Conservation (phyloP, 75 land plant species). For the Picea sitchensis region DNA sequence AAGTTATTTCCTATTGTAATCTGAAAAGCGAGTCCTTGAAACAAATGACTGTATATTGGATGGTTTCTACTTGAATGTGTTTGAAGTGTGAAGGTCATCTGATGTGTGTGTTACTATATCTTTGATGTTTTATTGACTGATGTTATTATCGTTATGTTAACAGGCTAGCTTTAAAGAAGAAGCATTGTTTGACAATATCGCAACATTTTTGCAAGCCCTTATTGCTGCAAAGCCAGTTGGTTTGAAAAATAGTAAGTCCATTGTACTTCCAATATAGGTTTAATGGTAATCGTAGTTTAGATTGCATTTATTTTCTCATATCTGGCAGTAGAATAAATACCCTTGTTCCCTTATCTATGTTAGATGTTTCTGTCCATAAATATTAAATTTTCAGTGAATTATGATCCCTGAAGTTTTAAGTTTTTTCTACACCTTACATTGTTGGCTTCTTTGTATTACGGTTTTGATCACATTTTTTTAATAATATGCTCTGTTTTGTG, state of each 20-base stretch:
- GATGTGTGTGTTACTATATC: no score
- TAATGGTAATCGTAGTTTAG: background rate
- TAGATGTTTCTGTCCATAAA: no score
- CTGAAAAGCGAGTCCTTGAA: no score
- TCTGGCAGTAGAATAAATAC: background rate
- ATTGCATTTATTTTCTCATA: background rate
- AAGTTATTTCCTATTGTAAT: no score
- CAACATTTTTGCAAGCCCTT: conserved; percentile 85
- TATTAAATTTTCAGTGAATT: no score
- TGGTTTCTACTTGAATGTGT: no score
- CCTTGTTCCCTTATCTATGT: background rate
- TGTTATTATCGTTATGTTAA: background rate
- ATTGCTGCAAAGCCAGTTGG: conserved; percentile 92
- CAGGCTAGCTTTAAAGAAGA: conserved; percentile 80
- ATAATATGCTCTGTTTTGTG: conserved; percentile 17
- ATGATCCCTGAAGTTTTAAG: background rate
- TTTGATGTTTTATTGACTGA: no score
- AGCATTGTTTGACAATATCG: conserved; percentile 67
- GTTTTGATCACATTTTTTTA: background rate
- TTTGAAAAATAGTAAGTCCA: conserved; percentile 78
- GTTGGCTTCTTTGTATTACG: background rate
- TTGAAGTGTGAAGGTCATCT: no score
- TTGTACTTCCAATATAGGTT: background rate
- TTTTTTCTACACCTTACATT: background rate
- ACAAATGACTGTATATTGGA: no score